Evolutionary conservation across 164 flowering plant genomes (phyloP).

Genomic region (Kalanchoe fedtschenkoi): DNA sequence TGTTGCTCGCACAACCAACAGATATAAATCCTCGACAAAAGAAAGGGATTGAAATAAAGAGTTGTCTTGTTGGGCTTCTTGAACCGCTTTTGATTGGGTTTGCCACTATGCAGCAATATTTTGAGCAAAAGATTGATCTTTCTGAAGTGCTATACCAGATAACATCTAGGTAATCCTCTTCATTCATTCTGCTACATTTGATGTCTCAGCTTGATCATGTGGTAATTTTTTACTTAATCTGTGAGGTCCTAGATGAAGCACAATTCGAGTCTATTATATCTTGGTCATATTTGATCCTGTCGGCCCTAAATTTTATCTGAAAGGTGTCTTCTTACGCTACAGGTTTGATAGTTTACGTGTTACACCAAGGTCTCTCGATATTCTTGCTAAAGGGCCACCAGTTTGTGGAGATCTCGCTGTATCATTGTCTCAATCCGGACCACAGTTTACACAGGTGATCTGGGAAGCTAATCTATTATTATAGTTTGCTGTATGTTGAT

Average conservation of each 20-base stretch:
- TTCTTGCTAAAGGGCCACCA: conserved; percentile 90
- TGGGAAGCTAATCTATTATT: neutral
- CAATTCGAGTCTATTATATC: neutral
- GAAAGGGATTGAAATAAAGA: conserved; percentile 82
- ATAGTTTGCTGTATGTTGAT: neutral
- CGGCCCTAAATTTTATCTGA: neutral
- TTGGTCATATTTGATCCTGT: neutral
- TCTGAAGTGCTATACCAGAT: conserved; percentile 87
- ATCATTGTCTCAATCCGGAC: conserved; percentile 91
- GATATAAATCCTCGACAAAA: conserved; percentile 84
- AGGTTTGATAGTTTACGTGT: conserved; percentile 98
- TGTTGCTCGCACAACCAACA: conserved; percentile 77
- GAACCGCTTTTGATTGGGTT: conserved; percentile 98
- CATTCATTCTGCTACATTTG: neutral
- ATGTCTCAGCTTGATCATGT: neutral
- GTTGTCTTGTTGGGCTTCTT: conserved; percentile 94
- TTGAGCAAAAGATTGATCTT: conserved; percentile 95
- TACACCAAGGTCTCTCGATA: conserved; percentile 95
- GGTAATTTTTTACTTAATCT: neutral
- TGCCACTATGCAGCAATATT: conserved; percentile 90
- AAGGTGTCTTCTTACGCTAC: conserved; percentile 8
- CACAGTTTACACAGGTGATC: conserved; percentile 93
- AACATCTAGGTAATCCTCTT: conserved; percentile 66
- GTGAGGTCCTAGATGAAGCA: neutral
- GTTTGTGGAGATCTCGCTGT: conserved; percentile 99